phyloP scores from a whole-genome alignment of 345 rosid genomes.

The Heritiera littoralis region DNA sequence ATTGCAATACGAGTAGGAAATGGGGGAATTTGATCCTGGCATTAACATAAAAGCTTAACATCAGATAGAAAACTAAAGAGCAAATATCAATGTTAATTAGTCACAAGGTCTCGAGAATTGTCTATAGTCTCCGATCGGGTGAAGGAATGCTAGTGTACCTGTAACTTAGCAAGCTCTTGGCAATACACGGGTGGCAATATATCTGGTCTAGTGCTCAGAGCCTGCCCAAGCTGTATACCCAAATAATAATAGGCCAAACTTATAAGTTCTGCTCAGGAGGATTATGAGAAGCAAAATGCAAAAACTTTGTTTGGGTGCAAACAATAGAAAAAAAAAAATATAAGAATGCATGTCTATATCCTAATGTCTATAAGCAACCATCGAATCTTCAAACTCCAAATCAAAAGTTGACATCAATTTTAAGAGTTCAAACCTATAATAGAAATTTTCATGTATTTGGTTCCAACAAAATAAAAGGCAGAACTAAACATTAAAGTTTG shows the following conservation, averaged over 20 bases:
- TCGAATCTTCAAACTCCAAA: background rate
- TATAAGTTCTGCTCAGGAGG: background rate
- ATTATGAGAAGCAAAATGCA: background rate
- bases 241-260: slow-evolving; percentile 16
- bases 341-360: background rate
- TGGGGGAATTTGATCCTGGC: slow-evolving; percentile 94
- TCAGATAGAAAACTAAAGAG: slow-evolving; percentile 8
- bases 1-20: slow-evolving; percentile 75
- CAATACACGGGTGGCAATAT: slow-evolving; percentile 81
- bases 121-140: no score
- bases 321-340: background rate
- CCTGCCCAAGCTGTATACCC: slow-evolving; percentile 85
- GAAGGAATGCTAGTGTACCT: slow-evolving; percentile 43
- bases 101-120: slow-evolving; percentile 8
- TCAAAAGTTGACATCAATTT: background rate
- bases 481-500: background rate
- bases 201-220: slow-evolving; percentile 92
- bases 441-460: background rate
- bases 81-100: background rate
- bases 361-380: background rate
- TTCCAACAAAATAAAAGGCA: background rate
- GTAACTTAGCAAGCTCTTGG: slow-evolving; percentile 93
- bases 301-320: background rate
- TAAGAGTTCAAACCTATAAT: background rate
- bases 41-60: slow-evolving; percentile 26